Base-by-base conservation (phyloP, 306 rosid genomes). In the Adenanthera pavonina region DNA sequence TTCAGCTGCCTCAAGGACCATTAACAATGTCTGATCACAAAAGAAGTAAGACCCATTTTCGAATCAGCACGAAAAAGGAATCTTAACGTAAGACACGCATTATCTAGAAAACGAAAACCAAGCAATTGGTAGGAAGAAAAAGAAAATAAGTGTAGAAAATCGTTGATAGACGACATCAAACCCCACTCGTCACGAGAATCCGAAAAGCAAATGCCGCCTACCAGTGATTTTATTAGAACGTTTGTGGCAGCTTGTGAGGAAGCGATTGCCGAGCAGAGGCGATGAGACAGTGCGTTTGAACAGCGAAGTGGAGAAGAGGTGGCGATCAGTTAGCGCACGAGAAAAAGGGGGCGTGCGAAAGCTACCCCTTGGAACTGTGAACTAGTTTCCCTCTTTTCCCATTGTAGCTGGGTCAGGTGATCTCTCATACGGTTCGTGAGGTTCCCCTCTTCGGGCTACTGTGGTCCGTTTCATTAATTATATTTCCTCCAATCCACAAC, bases 1-100 rank as follows among this genome's bases (percentile, higher is more conserved):
- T 2, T 17, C 20, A 57, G 77, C 40, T 33, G 25, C 14, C 10
- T 11, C 48, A 17, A 61, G 66, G 57, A 49, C 35, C 46, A 35
- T 40, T 30, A 56, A 57, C 47, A 84, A 65, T 81, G 80, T 73
- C 64, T 46, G 83, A 84, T 82, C 69, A 43, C 74, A 61, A 11
- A 44, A 59, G 66, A n/a, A 1, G 14, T 2, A 5, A 41, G 69
- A 25, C 25, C 35, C 34, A 41, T 59, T 44, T 35, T 33, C 7
- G 41, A 59, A 30, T 35, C 47, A 49, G 34, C 11, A 62, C 20
- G 35, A 72, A 36, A 52, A 19, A 40, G 72, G 41, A 16, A 38
- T 13, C 78, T 12, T 56, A 7, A 57, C 20, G 51, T 36, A 2
- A 69, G 25, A 56, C 4, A 8, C 16, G n/a, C 33, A 41, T 66